Base-by-base conservation (phyloP, 352 stramenopile species). In the Globisporangium lucens region DNA sequence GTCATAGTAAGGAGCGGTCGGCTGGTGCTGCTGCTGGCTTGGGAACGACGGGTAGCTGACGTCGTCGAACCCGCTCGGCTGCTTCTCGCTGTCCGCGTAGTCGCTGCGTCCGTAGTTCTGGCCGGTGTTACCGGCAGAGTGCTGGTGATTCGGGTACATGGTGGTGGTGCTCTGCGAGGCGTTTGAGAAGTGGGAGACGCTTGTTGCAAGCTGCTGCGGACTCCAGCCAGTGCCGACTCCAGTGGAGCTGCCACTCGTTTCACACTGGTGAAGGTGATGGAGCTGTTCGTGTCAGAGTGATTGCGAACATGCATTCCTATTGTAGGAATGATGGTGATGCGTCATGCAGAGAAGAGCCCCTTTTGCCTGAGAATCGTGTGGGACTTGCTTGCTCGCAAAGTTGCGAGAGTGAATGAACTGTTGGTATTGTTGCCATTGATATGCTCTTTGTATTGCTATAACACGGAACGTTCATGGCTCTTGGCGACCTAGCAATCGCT, bases 41-140 rank as follows among this genome's bases (percentile, higher is more conserved):
- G 52, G 20, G 22, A 66, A 57, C 49, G 49, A 66, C 49, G 62
- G 62, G 36, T 67, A 67, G 30, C 10, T 36, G 29, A n/a, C 62
- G 53, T 67, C 35, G 24, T 67, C 35, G 47, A 52, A 67, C 15
- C 61, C 51, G 20, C 61, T 67, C n/a, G 35, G 20, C 52, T 55
- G 61, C 36, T 67, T 67, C 35, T 60, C 61, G 24, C 3, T 29
- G 27, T 47, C 29, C 20, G 22, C 15, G n/a, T 66, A 59, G 47
- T 66, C 41, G 15, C 41, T 49, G 41, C 41, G 41, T n/a, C 15
- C 41, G 41, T 49, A 49, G 41, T 49, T 49, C 41, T 49, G 41
- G 15, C 6, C 1, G 41, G 15, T n/a, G 41, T n/a, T 49, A 4
- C 13, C 41, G 41, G 13, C 41, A 2, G 41, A 49, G 41, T 49